Evolutionary conservation across 2,329 filamentous ascomycete species (phyloP).

Genomic region (Aspergillus neotritici): DNA sequence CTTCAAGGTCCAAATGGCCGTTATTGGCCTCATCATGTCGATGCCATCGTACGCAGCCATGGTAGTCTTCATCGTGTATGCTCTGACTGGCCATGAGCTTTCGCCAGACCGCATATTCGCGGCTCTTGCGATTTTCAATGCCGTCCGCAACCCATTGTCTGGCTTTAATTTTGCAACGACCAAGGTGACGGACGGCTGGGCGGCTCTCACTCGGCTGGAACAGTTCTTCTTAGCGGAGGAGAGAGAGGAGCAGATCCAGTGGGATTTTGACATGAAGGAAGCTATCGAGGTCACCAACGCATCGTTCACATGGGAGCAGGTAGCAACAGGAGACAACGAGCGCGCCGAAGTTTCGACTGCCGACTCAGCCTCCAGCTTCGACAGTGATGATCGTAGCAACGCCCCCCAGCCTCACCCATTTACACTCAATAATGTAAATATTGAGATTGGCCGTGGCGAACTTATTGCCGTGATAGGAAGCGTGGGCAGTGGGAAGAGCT

Average conservation of each 20-base stretch:
- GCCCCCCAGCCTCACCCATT: slow-evolving; percentile 15
- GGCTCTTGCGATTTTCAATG: slow-evolving; percentile 85
- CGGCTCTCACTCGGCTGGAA: slow-evolving; percentile 74
- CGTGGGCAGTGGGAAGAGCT: slow-evolving; percentile 80
- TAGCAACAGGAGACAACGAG: slow-evolving; percentile 13
- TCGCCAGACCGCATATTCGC: slow-evolving; percentile 76
- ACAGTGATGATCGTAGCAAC: slow-evolving; percentile 1
- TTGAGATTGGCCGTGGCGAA: slow-evolving; percentile 28
- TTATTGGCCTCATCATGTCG: slow-evolving; percentile 65
- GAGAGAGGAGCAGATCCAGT: slow-evolving; percentile 61
- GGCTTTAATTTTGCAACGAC: slow-evolving; percentile 79
- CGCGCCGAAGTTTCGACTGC: slow-evolving; percentile 31
- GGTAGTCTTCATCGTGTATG: too few species aligned
- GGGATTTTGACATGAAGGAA: slow-evolving; percentile 47
- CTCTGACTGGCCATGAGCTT: slow-evolving; percentile 44
- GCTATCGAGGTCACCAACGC: slow-evolving; percentile 57
- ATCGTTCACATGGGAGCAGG: slow-evolving; percentile 54
- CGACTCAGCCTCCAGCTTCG: neutral
- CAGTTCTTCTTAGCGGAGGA: slow-evolving; percentile 83
- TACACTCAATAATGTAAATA: slow-evolving; percentile 1
- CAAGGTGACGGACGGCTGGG: slow-evolving; percentile 79
- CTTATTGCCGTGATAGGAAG: slow-evolving; percentile 53
- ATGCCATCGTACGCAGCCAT: too few species aligned
- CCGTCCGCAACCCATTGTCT: slow-evolving; percentile 78
- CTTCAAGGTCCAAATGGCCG: slow-evolving; percentile 74